Evolutionary conservation across 805 yeast species (phyloP), one percentile per base, ranked within the genome.

Genomic region (Ogataea sp.): DNA sequence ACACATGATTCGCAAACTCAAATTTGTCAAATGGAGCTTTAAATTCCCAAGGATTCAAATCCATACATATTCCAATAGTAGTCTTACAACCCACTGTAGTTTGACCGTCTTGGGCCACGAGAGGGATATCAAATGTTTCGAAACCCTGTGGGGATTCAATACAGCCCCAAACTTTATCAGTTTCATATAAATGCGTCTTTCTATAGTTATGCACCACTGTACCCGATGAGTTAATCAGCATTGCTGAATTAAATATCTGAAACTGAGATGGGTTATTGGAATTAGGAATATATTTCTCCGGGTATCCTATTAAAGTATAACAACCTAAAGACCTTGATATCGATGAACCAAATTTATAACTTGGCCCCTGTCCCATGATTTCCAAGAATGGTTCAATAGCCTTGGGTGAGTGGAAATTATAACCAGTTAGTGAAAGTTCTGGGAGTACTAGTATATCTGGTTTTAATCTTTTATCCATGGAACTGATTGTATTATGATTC

Each of bases 31-130:
- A 88, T 1, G 94, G 88, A 1, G 95, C 87, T 45, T 73, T 66
- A 56, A 89, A 89, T 54, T 83, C 70, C 56, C 84, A 83, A 0
- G 96, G 96, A 55, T 85, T 88, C 44, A 89, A 58, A 61, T 89
- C 97, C 97, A 89, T 89, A 56, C 97, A 89, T 6, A 89, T 87
- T 0, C 96, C 97, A 39, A 89, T 67, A 26, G 79, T 70, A 1
- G 82, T 63, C 27, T 56, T 68, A 6, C 73, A 47, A n/a, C n/a
- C n/a, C 4, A 18, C 37, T 9, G 3, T 33, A 4, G 21, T 4
- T 13, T 23, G 8, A n/a, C 30, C 30, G 7, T 27, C 30, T 29
- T 29, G 7, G 16, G n/a, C 20, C 14, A 36, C 36, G 16, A 52
- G 53, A 4, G 50, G 49, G 32, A 81, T 49, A 4, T 65, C 65